Evolutionary conservation across 768 basidiomycete species (phyloP).

Genomic region (Lenzites betulinus): DNA sequence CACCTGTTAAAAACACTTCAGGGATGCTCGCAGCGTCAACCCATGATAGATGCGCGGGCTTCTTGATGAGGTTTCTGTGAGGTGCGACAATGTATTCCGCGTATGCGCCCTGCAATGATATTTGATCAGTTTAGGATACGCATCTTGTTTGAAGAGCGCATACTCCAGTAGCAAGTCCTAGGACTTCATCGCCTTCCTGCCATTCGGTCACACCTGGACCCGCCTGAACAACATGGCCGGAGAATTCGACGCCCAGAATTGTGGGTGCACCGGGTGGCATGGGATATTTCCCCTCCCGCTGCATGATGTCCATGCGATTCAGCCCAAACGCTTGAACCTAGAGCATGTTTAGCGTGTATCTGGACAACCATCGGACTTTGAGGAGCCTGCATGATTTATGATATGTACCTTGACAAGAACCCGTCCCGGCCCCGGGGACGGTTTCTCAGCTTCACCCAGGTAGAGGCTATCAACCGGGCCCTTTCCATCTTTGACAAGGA

Average conservation of each 20-base stretch:
- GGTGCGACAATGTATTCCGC: constrained; percentile 80
- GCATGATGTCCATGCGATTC: constrained; percentile 83
- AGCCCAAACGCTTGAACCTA: constrained; percentile 85
- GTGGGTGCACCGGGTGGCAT: constrained; percentile 72
- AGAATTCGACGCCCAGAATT: constrained; percentile 88
- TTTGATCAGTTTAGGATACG: not conserved
- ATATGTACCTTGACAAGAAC: constrained; percentile 78
- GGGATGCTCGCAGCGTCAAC: constrained; percentile 84
- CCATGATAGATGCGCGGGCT: constrained; percentile 79
- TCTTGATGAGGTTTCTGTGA: constrained; percentile 67
- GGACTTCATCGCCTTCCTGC: constrained; percentile 77
- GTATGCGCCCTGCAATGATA: constrained; percentile 71
- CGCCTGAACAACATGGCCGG: constrained; percentile 55
- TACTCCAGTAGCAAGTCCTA: constrained; percentile 82
- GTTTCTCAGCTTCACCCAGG: constrained; percentile 69
- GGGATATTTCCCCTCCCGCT: constrained; percentile 74
- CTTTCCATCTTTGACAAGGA: constrained; percentile 74
- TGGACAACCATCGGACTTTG: not conserved
- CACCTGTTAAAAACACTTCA: constrained; percentile 87
- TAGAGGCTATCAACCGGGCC: constrained; percentile 80
- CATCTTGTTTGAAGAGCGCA: constrained; percentile 28
- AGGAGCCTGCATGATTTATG: not conserved
- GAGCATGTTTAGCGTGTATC: not conserved
- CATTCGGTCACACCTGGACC: constrained; percentile 39
- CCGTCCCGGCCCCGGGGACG: constrained; percentile 55